Evolutionary conservation across 306 rosid genomes (phyloP), one percentile per base, ranked within the genome.

Genomic region (Quercus variabilis): DNA sequence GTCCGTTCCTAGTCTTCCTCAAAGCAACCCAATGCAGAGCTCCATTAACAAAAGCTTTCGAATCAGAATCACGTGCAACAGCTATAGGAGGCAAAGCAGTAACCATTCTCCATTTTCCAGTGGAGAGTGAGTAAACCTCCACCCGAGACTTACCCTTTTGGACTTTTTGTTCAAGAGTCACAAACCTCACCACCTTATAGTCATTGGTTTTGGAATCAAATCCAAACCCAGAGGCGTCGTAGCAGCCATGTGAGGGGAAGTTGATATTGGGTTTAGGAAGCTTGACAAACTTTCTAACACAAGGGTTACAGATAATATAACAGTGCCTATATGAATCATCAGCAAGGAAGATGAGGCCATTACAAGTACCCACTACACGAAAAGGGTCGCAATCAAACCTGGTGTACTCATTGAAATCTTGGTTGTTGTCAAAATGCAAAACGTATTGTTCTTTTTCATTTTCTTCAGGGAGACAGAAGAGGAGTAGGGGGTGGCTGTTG

Each of bases 341-440:
- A 60, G 71, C 71, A 10, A 75, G 54, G 59, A 70, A 75, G 15
- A 59, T 57, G 71, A 75, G 21, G 4, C 78, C 78, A 25, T 75
- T 60, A 56, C 78, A 75, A 43, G 59, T 59, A 54, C 58, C 70
- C 9, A 75, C 78, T 13, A 60, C 38, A 60, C 6, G 12, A 4
- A 60, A 3, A 3, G 71, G 68, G 28, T 9, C 23, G 18, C 3
- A 3, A 28, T n/a, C 43, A 12, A 57, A 12, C 15, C 21, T n/a
- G 4, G 56, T 11, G 17, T 49, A 13, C 14, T 23, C 1, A 14
- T 23, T 20, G 25, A 5, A 15, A 15, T 38, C 15, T 14, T 60
- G 12, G 15, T 21, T 4, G n/a, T 35, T 9, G 18, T 43, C 71
- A 5, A 52, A 60, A 41, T 30, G 75, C 72, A 69, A 71, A 14